Evolutionary conservation across 805 yeast genomes (phyloP), one percentile per base, ranked within the genome.

Genomic region (Saccharomyces paradoxus): DNA sequence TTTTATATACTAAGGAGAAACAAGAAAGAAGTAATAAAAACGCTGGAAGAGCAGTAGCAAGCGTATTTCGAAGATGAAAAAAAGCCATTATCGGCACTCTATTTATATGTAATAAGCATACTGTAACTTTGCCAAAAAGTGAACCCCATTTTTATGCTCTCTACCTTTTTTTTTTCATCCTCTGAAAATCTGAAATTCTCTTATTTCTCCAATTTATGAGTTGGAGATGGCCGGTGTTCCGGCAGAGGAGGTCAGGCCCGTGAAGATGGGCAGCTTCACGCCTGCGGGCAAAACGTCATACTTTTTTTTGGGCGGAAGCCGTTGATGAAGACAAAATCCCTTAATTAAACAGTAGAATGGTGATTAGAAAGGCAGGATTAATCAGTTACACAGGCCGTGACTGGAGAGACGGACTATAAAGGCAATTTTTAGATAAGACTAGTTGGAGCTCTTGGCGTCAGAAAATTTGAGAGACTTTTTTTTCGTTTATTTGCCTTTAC

Each of bases 321-420:
- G 44, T 37, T 37, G 24, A 17, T 37, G 44, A 37, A 37, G 44
- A 37, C 24, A 37, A 37, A 37, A 37, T 37, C 44, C 44, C 44
- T 37, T 37, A 37, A 37, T 37, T 37, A 10, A 37, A 21, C 44
- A 37, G 17, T 21, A 37, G 44, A n/a, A 37, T 37, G 24, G 44
- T 37, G 44, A 37, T 37, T 37, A 37, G 44, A 37, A 37, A 37
- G 44, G 44, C 22, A 37, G 44, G 44, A 17, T 37, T 37, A 21
- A n/a, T 17, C 22, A 37, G 44, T n/a, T 37, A 37, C 9, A 37
- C 22, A 37, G 22, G 22, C 44, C 8, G 44, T 37, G 13, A 26
- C 13, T 44, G 44, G 57, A 56, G 9, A 48, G 48, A 12, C 51
- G 50, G 44, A 37, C 17, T 4, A 17, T 37, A 37, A 37, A 37